These are phyloP conservation scores for Purshia tridentata DNA, from an alignment of 306 rosid species.

Conservation along the genomic window DNA sequence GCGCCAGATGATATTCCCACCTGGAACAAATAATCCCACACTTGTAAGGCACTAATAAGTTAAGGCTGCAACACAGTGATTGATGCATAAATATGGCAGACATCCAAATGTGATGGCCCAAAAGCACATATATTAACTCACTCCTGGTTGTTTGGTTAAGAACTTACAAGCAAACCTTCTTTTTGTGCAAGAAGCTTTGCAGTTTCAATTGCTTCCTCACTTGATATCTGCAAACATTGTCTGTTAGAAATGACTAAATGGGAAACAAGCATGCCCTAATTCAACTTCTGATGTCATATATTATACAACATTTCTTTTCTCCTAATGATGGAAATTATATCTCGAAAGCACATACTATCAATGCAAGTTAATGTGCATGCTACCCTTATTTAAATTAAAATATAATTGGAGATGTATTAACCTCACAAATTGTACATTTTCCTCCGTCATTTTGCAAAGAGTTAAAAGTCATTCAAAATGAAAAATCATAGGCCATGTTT, in stretches of 20 bases:
- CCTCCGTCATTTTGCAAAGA: background rate
- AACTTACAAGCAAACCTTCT: conserved; percentile 82
- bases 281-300: background rate
- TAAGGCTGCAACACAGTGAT: background rate
- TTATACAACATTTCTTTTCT: background rate
- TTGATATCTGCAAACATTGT: conserved; percentile 49
- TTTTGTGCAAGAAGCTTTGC: conserved; percentile 67
- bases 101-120: background rate
- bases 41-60: background rate
- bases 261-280: background rate
- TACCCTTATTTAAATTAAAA: background rate
- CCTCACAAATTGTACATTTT: background rate
- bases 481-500: background rate
- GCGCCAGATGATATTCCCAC: conserved; percentile 83
- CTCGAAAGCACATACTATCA: background rate
- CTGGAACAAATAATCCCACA: conserved; percentile 34
- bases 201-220: conserved; percentile 70
- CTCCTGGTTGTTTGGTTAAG: conserved; percentile 15
- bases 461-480: background rate
- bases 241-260: background rate
- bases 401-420: background rate
- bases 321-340: background rate
- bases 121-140: conserved; percentile 4
- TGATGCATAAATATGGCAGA: background rate
- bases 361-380: background rate